Percentiles rank a stretch among this genome's conserved stretches.
phyloP scores from a whole-genome alignment of 768 basidiomycete species.

The Pleurotus tuoliensis region DNA sequence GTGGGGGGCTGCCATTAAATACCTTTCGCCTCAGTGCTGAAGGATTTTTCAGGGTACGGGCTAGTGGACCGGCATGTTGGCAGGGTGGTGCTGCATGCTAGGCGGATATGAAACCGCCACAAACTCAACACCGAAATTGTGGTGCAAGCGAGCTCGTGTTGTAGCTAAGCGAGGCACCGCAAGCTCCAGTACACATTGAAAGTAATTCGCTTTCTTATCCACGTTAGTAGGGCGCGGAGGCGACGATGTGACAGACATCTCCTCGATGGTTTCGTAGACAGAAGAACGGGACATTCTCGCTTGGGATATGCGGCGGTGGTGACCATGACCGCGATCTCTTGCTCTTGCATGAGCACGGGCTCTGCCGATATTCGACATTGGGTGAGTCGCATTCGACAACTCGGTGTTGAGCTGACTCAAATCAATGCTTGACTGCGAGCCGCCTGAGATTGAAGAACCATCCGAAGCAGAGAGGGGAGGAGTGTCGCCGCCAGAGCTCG shows the following conservation, averaged over 20 bases:
- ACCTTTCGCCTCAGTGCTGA: no score
- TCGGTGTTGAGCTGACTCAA: conserved; percentile 54
- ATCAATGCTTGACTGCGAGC: conserved; percentile 78
- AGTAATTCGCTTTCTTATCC: conserved; percentile 24
- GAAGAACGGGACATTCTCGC: conserved; percentile 61
- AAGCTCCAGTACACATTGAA: no score
- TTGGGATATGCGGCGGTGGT: conserved; percentile 67
- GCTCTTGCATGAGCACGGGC: conserved; percentile 25
- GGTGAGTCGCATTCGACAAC: conserved; percentile 53
- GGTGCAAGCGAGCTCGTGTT: no score
- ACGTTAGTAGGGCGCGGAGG: conserved; percentile 24
- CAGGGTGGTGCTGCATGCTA: no score
- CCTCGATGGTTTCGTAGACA: conserved; percentile 78
- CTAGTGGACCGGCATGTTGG: no score
- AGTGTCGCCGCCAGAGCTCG: conserved; percentile 64
- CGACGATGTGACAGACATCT: conserved; percentile 34
- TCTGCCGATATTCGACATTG: conserved; percentile 31
- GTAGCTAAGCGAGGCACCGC: no score
- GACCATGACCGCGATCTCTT: conserved; percentile 57
- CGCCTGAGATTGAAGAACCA: conserved; percentile 63
- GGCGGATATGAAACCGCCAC: no score
- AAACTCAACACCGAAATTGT: no score
- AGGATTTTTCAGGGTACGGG: no score
- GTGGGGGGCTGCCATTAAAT: no score
- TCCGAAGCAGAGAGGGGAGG: conserved; percentile 70